phyloP scores from a whole-genome alignment of 2,329 filamentous ascomycete genomes.

The Talaromyces sp. region DNA sequence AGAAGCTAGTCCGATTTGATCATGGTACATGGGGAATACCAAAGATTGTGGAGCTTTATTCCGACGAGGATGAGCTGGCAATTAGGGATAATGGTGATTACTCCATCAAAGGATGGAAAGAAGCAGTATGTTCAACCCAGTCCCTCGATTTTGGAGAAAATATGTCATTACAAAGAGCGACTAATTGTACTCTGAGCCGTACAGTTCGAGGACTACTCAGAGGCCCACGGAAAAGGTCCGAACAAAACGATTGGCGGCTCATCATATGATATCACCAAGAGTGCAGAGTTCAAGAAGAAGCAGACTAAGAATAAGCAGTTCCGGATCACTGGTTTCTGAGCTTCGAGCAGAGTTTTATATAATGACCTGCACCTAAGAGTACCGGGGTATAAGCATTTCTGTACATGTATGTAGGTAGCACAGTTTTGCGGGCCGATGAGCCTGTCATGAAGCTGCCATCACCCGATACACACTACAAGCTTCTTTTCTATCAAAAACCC shows the following conservation, averaged over 20 bases:
- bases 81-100: conserved; percentile 11
- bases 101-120: conserved; percentile 12
- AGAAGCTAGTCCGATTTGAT: not conserved
- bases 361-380: not conserved
- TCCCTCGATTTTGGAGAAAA: not conserved
- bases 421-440: no score
- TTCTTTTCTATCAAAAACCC: no score
- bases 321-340: not conserved
- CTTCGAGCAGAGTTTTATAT: not conserved
- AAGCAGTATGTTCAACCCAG: not conserved
- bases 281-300: not conserved
- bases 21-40: not conserved
- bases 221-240: not conserved
- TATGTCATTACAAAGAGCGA: not conserved
- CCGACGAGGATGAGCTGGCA: conserved; percentile 5
- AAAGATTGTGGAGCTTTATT: not conserved
- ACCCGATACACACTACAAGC: no score
- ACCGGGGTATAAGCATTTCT: no score
- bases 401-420: no score
- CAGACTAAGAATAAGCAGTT: not conserved
- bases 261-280: conserved; percentile 8
- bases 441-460: no score
- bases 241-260: conserved; percentile 7
- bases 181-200: not conserved
- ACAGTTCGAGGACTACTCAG: conserved; percentile 12